Percentiles rank a stretch among this genome's conserved stretches.
These are phyloP conservation scores for Chlamydomonas sp. DNA, from an alignment of 139 green algal genomes.

Conservation along the genomic window DNA sequence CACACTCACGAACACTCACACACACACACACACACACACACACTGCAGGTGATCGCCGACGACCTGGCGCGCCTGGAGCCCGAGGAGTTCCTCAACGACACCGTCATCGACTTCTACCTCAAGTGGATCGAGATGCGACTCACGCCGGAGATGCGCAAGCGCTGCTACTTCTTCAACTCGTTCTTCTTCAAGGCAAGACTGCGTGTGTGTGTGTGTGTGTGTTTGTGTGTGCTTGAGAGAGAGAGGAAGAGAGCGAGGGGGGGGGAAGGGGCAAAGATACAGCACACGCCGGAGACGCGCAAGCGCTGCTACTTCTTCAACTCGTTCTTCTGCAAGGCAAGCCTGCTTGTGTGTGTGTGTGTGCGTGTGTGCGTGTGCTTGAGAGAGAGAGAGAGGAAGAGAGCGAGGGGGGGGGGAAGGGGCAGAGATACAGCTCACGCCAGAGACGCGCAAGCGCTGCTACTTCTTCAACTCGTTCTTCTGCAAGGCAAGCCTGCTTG, in stretches of 20 bases:
- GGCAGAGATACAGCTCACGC: constrained; percentile 21
- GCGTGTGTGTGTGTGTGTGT: no score
- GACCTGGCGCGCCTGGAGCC: constrained; percentile 67
- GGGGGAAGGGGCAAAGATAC: constrained; percentile 56
- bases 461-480: constrained; percentile 89
- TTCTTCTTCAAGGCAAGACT: constrained; percentile 98
- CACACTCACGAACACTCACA: no score
- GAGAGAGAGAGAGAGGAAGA: no score
- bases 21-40: no score
- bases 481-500: no score
- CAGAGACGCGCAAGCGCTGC: constrained; percentile 13
- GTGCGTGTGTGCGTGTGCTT: no score
- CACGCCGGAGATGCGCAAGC: background rate
- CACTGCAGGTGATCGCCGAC: constrained; percentile 47
- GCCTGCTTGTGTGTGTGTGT: no score
- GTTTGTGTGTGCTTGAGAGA: no score
- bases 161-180: constrained; percentile 68
- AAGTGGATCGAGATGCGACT: constrained; percentile 35
- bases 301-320: background rate
- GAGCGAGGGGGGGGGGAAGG: no score
- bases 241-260: no score
- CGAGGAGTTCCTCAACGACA: constrained; percentile 89
- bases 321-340: background rate
- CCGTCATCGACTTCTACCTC: constrained; percentile 89
- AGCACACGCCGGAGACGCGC: background rate